Percentiles rank a stretch among this genome's conserved stretches.
Evolutionary conservation across 768 basidiomycete species (phyloP).

Genomic region (Aureoboletus auriporus): DNA sequence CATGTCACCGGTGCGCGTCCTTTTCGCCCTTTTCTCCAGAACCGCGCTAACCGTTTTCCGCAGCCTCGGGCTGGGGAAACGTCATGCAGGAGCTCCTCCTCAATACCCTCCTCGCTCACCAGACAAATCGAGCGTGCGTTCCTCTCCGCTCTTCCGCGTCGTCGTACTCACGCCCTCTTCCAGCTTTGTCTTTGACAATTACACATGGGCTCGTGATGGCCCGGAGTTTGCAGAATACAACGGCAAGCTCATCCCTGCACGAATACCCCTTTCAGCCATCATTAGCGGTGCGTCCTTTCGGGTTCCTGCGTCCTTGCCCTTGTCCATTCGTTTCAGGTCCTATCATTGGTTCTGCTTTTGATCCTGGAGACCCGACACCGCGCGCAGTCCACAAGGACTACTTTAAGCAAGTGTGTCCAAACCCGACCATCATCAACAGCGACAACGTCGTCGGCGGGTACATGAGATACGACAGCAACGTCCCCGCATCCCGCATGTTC

Average conservation of each 20-base stretch:
- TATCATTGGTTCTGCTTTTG: constrained; percentile 39
- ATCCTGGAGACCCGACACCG: constrained; percentile 33
- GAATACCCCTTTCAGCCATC: constrained; percentile 51
- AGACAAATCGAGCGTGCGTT: constrained; percentile 46
- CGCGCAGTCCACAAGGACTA: constrained; percentile 44
- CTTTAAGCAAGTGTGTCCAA: constrained; percentile 47
- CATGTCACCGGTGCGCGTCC: constrained; percentile 38
- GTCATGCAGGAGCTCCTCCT: constrained; percentile 55
- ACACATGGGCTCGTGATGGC: constrained; percentile 46
- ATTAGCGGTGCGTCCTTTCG: constrained; percentile 39
- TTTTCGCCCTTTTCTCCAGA: background rate
- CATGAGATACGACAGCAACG: constrained; percentile 15
- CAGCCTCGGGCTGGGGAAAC: constrained; percentile 61
- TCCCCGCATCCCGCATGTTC: constrained; percentile 36
- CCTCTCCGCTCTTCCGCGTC: too few relatives aligned
- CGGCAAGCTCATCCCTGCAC: constrained; percentile 48
- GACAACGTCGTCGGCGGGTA: constrained; percentile 20
- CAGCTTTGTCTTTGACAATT: constrained; percentile 58
- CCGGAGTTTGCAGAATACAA: constrained; percentile 44
- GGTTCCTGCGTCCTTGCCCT: background rate
- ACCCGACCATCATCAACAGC: constrained; percentile 29
- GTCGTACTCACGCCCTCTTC: background rate
- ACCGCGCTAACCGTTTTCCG: background rate
- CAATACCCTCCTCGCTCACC: constrained; percentile 46
- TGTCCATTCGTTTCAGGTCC: constrained; percentile 31